Conservation (phyloP, 1,284 basidiomycete species). For the Cutaneotrichosporon cavernicola region DNA sequence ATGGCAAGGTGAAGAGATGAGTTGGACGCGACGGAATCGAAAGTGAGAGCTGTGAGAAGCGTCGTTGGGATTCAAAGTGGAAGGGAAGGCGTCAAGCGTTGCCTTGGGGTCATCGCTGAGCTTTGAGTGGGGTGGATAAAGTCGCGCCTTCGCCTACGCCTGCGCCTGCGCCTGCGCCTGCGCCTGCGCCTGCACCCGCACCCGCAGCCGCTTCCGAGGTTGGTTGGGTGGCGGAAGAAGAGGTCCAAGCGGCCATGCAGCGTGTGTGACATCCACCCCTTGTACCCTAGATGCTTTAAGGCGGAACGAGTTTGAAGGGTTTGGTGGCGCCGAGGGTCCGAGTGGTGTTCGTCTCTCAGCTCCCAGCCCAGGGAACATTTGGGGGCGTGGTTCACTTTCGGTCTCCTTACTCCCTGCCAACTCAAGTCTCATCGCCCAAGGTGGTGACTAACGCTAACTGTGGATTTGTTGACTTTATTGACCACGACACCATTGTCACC, state of each 20-base stretch:
- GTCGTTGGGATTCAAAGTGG: neutral
- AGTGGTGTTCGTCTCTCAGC: neutral
- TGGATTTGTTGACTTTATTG: no score
- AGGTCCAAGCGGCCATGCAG: neutral
- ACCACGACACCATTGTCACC: no score
- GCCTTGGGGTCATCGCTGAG: neutral
- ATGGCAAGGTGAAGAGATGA: neutral
- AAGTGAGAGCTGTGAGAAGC: neutral
- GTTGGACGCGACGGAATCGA: neutral
- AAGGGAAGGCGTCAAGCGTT: neutral
- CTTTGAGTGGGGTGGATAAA: neutral
- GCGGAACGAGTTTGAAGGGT: neutral
- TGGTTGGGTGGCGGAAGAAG: neutral
- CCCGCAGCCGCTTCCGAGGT: neutral
- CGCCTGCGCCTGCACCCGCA: neutral
- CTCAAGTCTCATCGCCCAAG: no score
- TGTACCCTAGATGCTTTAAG: neutral
- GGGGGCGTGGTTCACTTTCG: no score
- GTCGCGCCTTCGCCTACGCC: neutral
- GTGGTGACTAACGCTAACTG: no score
- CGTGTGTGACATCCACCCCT: neutral
- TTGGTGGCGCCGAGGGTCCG: neutral
- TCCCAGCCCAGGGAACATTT: no score
- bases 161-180: no score
- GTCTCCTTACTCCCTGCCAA: no score